Evolutionary conservation across 495 filamentous ascomycete species (phyloP).

Genomic region (Parathielavia hyrcaniae): DNA sequence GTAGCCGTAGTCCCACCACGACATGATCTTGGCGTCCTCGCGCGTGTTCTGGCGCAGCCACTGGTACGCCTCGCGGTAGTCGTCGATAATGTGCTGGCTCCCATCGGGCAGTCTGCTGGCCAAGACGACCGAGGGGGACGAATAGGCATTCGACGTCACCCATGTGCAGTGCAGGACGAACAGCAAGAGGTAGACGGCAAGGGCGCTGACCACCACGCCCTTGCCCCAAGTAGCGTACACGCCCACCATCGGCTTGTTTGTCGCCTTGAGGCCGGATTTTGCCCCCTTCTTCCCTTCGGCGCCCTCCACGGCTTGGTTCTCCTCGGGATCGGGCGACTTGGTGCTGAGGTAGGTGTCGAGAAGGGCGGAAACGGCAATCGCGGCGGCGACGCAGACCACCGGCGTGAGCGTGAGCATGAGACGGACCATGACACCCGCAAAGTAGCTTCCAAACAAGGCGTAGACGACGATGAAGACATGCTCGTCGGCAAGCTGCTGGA

Average conservation of each 20-base stretch:
- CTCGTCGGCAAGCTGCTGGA: constrained; percentile 86
- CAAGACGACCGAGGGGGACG: constrained; percentile 93
- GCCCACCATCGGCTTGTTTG: constrained; percentile 67
- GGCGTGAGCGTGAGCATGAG: constrained; percentile 97
- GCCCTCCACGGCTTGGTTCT: constrained; percentile 46
- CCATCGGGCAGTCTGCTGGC: constrained; percentile 90
- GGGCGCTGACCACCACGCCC: constrained; percentile 57
- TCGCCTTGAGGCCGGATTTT: constrained; percentile 58
- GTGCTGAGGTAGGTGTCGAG: constrained; percentile 75
- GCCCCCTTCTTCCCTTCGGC: constrained; percentile 46
- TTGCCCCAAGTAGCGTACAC: constrained; percentile 80
- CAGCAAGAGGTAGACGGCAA: constrained; percentile 75
- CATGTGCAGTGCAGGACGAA: constrained; percentile 98
- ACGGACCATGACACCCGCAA: constrained; percentile 98
- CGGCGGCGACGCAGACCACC: constrained; percentile 91
- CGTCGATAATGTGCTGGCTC: constrained; percentile 96
- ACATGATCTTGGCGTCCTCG: constrained; percentile 96
- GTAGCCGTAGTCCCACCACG: constrained; percentile 99
- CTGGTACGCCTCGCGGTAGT: constrained; percentile 99
- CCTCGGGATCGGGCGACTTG: constrained; percentile 47
- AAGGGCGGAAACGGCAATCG: constrained; percentile 80
- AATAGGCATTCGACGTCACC: constrained; percentile 99
- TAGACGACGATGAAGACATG: constrained; percentile 99
- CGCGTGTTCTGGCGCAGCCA: constrained; percentile 97
- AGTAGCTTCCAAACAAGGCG: constrained; percentile 90